Base-by-base conservation (phyloP, 495 filamentous ascomycete species). In the Cercophora newfieldiana region DNA sequence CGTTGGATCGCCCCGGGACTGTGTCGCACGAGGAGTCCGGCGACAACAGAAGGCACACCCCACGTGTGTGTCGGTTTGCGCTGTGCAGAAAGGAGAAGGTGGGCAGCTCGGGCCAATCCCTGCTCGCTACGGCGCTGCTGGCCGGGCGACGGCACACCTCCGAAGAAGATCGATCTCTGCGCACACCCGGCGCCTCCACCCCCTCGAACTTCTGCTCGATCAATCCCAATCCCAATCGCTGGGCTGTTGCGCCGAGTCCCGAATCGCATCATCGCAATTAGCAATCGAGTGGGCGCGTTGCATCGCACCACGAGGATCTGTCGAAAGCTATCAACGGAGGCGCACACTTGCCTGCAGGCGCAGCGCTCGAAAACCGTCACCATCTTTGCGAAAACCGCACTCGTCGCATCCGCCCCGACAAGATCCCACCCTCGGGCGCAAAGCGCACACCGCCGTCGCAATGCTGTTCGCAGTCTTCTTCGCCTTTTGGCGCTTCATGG, bases 391-490 rank as follows among this genome's bases (percentile, higher is more conserved):
- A 21, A n/a, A 16, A 57, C 10, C 57, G 21, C 57, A 60, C 22
- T 30, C 59, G 59, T 44, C 59, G 59, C 59, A 62, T 62, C 16
- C 58, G 24, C 58, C 19, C 14, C 19, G 4, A 44, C 29, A 19
- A 14, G 16, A 37, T n/a, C n/a, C 29, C n/a, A 8, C 24, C 14
- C 0, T 47, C 58, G 22, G 22, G 31, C 33, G 33, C 58, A n/a
- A 7, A 29, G 21, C 58, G 29, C 29, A 59, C 31, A 28, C 58
- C 24, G 14, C 60, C 30, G 64, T 51, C 80, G 88, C 78, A 66
- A 92, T 94, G 90, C 69, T 92, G 58, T 89, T 87, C 76, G 90
- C 88, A 69, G 74, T 96, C 61, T 86, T 93, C 77, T 96, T 96
- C 85, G 84, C 88, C 82, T 89, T 89, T 74, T 93, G 90, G 86